Base-by-base conservation (phyloP, 495 filamentous ascomycete species). In the Xylaria curta region DNA sequence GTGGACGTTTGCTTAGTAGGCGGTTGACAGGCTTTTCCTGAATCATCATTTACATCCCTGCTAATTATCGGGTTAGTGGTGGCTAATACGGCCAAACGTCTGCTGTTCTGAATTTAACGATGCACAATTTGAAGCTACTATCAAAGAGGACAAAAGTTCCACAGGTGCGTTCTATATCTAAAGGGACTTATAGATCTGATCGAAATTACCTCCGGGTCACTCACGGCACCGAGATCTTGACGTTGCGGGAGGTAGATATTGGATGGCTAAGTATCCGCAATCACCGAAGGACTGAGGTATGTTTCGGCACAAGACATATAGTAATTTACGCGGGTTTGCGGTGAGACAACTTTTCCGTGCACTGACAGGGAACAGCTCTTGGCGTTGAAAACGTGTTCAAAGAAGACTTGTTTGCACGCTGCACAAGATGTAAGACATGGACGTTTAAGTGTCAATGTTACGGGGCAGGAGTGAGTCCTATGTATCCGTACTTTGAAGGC, bases 251-350 rank as follows among this genome's bases (percentile, higher is more conserved):
- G 36, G 47, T 47, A 42, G 28, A 60, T 44, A 58, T 46, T 59
- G 63, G 40, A 49, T 66, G 36, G 49, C n/a, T 51, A 44, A 49
- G 24, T 26, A 38, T 17, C 9, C 19, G 63, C 31, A 66, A 66
- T 66, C 53, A 66, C 63, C 63, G 63, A 66, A 53, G 44, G 12
- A 33, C 53, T 49, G 8, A 38, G 36, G 42, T 47, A 42, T 2
- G 21, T 5, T 15, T 65, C 26, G 62, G 42, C 44, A 36, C 26
- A 65, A 19, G 38, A 65, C 42, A 65, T 46, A 33, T 42, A 44
- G 46, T 49, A 49, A 33, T 33, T 28, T 64, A 44, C 40, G 28
- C n/a, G 42, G 42, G 36, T 46, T 53, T 28, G 53, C 15, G 28
- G 40, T 66, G 47, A 38, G 38, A 53, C 44, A 51, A 51, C 28